Conservation (phyloP, 2,329 filamentous ascomycete genomes). For the Aureobasidium subglaciale region DNA sequence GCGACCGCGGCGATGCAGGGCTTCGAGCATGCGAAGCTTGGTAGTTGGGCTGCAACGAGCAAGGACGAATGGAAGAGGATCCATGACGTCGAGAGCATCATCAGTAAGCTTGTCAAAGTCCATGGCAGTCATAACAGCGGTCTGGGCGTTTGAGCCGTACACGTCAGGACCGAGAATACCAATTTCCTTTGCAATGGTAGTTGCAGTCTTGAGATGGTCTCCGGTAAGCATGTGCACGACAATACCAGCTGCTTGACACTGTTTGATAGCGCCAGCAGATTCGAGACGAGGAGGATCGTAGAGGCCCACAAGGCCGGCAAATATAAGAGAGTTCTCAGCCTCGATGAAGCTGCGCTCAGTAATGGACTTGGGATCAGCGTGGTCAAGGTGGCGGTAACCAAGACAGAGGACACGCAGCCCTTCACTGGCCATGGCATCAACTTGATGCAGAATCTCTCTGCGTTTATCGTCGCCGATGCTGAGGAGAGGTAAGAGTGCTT, state of each 20-base stretch:
- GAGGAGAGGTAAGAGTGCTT: constrained; percentile 26
- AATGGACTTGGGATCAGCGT: constrained; percentile 14
- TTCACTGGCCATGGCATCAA: constrained; percentile 21
- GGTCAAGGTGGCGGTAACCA: constrained; percentile 19
- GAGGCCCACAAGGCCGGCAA: constrained; percentile 28
- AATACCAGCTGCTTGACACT: constrained; percentile 41
- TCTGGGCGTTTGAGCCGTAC: constrained; percentile 21
- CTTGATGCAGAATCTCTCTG: constrained; percentile 23
- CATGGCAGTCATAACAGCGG: constrained; percentile 37
- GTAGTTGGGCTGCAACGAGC: constrained; percentile 41
- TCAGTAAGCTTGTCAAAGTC: constrained; percentile 40
- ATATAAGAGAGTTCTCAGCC: constrained; percentile 2
- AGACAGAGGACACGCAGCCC: constrained; percentile 29
- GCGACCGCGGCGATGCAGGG: constrained; percentile 37
- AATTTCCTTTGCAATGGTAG: constrained; percentile 41
- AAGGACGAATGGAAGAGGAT: constrained; percentile 37
- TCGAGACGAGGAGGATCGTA: constrained; percentile 29
- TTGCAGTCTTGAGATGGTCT: constrained; percentile 40
- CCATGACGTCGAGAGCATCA: constrained; percentile 36
- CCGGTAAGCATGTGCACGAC: constrained; percentile 45
- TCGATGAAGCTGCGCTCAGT: constrained; percentile 23
- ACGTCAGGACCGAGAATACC: constrained; percentile 34
- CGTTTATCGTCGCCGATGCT: constrained; percentile 19
- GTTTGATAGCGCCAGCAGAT: constrained; percentile 33
- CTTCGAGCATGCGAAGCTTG: constrained; percentile 42